Base-by-base conservation (phyloP, 441 rosid genomes). In the Pelargonium citronellum region DNA sequence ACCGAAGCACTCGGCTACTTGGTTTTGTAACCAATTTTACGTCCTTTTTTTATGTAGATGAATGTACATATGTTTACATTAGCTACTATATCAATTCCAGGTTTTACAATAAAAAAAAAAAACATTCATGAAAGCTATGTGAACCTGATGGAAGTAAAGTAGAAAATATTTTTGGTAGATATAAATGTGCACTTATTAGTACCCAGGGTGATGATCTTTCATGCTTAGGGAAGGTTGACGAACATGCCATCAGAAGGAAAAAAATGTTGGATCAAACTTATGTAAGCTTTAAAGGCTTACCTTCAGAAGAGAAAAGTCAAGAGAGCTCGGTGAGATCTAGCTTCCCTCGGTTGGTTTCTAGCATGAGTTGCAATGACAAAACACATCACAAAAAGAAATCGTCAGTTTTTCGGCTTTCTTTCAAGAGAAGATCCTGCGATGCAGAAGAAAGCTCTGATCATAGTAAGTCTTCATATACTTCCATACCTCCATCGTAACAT, bases 351-450 rank as follows among this genome's bases (percentile, higher is more conserved):
- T 70, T 91, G 80, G 83, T 80, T 81, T 89, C 96, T 44, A 81
- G 86, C 0, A 71, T 86, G 70, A 92, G 95, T 80, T 89, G 89
- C 77, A 86, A 82, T 12, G 96, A 91, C 51, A 88, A 87, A 76
- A 72, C 49, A 10, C 82, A 76, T 68, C 93, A 81, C 69, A 87
- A 74, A 73, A 83, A 77, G 80, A 89, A 86, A 70, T 78, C 88
- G 0, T 73, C 91, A 17, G 86, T 91, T 74, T 81, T 79, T 65
- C 80, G 94, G 76, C 92, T 93, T 75, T 93, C 98, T 3, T 82
- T 93, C 78, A 91, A 87, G 80, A 84, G 92, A 79, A 84, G 81
- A 81, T 93, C 97, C 1, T 85, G 89, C 7, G 96, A 91, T 37
- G 91, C 87, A 65, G 94, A 91, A 47, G 96, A 86, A 75, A 80